Evolutionary conservation across 2,329 filamentous ascomycete genomes (phyloP).

Genomic region (Clonostachys solani): DNA sequence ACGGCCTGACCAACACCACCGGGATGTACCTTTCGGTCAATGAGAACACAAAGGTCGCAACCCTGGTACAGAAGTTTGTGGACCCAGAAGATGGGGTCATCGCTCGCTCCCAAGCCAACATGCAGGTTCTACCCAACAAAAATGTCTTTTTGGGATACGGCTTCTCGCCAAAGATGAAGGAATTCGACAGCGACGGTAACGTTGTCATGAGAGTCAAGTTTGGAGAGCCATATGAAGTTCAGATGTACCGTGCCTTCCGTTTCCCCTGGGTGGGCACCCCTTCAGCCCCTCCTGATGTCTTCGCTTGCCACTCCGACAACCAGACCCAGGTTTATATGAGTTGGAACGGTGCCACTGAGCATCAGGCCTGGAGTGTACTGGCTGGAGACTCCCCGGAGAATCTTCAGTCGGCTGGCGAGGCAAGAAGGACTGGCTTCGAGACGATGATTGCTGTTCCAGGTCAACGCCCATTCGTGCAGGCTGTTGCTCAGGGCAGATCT

Average conservation of each 20-base stretch:
- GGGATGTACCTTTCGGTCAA: conserved; percentile 2
- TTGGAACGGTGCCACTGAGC: conserved; percentile 18
- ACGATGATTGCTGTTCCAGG: conserved; percentile 8
- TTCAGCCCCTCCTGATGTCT: not conserved
- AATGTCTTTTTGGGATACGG: conserved; percentile 16
- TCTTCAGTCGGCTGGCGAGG: not conserved
- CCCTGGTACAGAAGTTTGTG: conserved; percentile 3
- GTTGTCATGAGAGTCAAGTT: conserved; percentile 15
- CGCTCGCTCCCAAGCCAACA: conserved; percentile 10
- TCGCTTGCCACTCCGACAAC: conserved; percentile 7
- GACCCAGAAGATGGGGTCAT: conserved; percentile 5
- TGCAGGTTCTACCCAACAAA: conserved; percentile 9
- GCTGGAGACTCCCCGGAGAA: not conserved
- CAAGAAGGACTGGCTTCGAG: conserved; percentile 10
- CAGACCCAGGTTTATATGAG: conserved; percentile 8
- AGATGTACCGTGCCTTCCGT: conserved; percentile 16
- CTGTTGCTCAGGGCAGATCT: not conserved
- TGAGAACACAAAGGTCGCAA: conserved; percentile 3
- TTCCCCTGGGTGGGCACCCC: conserved; percentile 14
- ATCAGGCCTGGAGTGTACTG: conserved; percentile 14
- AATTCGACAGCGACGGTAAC: conserved; percentile 12
- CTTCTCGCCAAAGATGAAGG: conserved; percentile 12
- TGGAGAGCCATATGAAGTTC: conserved; percentile 9
- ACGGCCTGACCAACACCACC: conserved; percentile 2
- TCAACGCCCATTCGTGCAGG: not conserved